Conservation (phyloP, 495 filamentous ascomycete species). For the Daldinia concentrica region DNA sequence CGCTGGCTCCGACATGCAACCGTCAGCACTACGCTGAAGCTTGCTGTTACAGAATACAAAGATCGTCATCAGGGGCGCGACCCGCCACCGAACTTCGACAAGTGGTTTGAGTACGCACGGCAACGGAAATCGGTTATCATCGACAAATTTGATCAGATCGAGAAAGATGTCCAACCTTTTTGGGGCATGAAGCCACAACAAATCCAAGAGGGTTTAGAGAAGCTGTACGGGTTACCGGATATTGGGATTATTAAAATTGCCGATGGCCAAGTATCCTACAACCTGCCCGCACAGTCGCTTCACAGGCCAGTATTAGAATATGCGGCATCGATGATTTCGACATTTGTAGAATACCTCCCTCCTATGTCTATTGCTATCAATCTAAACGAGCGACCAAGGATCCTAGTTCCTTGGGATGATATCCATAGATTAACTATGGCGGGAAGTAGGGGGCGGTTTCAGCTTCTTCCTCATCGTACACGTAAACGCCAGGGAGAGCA, state of each 20-base stretch:
- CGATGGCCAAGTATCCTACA: conserved; percentile 59
- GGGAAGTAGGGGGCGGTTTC: conserved; percentile 40
- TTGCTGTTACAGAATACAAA: conserved; percentile 67
- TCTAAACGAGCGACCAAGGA: conserved; percentile 77
- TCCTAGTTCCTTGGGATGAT: conserved; percentile 72
- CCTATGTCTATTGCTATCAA: conserved; percentile 87
- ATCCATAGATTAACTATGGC: conserved; percentile 48
- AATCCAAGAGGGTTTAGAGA: conserved; percentile 59
- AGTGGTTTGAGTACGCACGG: conserved; percentile 78
- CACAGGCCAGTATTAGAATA: conserved; percentile 67
- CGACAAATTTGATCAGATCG: conserved; percentile 80
- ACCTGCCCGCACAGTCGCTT: conserved; percentile 52
- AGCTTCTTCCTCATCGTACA: conserved; percentile 39
- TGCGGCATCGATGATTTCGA: conserved; percentile 70
- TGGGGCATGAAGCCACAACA: conserved; percentile 71
- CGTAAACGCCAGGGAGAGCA: conserved; percentile 50
- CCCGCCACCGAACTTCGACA: conserved; percentile 72
- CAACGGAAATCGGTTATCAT: conserved; percentile 70
- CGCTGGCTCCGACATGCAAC: conserved; percentile 57
- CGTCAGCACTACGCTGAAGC: conserved; percentile 59
- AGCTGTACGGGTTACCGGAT: conserved; percentile 34
- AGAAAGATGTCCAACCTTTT: conserved; percentile 74
- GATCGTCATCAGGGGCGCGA: conserved; percentile 60
- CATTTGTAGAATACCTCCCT: conserved; percentile 75
- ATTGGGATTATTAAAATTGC: conserved; percentile 54